Conservation (phyloP, 2,329 filamentous ascomycete species). For the Colletotrichum endophyticum region DNA sequence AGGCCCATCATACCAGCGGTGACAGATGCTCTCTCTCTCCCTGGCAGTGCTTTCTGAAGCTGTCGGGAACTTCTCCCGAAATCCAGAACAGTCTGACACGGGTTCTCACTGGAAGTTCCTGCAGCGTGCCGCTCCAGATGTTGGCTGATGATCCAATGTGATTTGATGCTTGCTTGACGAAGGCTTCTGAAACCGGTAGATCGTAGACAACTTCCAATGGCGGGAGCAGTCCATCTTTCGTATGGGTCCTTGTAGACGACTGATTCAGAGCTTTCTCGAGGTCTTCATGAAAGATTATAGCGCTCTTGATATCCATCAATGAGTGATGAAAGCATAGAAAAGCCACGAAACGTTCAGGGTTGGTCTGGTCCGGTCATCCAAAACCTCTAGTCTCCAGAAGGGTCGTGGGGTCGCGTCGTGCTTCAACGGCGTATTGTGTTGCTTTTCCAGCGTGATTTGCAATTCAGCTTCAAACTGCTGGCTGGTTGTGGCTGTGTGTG, state of each 20-base stretch:
- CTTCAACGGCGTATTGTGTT: not conserved
- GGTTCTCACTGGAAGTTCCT: not conserved
- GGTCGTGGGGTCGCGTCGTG: not conserved
- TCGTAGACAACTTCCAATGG: not conserved
- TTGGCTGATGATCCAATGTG: not conserved
- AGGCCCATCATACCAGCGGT: not conserved
- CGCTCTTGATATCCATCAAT: not conserved
- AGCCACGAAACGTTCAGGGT: not conserved
- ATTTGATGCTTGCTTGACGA: not conserved
- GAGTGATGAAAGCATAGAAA: not conserved
- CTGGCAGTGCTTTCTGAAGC: not conserved
- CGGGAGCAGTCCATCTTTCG: not conserved
- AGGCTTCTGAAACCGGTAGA: not conserved
- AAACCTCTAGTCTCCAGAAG: not conserved
- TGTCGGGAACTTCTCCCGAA: not conserved
- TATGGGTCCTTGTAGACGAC: not conserved
- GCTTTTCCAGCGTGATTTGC: not conserved
- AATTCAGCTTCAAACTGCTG: not conserved
- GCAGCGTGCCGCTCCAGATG: not conserved
- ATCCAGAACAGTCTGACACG: not conserved
- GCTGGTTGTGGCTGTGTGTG: not conserved
- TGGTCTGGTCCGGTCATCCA: not conserved
- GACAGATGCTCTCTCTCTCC: not conserved
- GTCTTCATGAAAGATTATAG: not conserved
- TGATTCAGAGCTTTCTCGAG: not conserved